Evolutionary conservation across 768 basidiomycete species (phyloP), one percentile per base, ranked within the genome.

Genomic region (Serendipita sp.): DNA sequence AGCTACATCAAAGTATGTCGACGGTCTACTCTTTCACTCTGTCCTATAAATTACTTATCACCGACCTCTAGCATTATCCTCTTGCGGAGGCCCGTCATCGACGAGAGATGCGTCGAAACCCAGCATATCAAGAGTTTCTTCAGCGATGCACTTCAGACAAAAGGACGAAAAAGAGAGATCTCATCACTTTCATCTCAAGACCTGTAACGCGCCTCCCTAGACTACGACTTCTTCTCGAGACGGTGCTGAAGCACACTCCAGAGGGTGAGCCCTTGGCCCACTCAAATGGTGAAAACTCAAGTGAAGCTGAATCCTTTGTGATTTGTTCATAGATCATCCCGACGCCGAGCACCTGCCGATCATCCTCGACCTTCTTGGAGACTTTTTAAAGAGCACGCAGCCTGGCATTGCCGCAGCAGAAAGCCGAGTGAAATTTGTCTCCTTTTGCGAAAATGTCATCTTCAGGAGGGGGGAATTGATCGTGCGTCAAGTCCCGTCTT

Each of bases 401-500:
- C 90, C 90, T 1, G 92, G 92, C 3, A 93, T 95, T 64, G 88
- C 83, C 64, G 88, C 85, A n/a, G 89, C 92, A 0, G 91, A 94
- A 70, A 80, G 82, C 65, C 91, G 91, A 70, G 91, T 93, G 66
- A 91, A 90, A 69, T 84, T 90, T 64, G 89, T 86, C 85, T 82
- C 76, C 61, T 74, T 94, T 2, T 83, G 82, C 66, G 89, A 94
- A 73, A 84, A 80, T 67, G 70, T 95, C 56, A 72, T 81, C 13
- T 89, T 82, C 68, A 82, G 82, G 68, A 83, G 79, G 65, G 90
- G 87, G 24, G 90, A 94, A 71, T 82, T 93, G 17, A 83, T 91
- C 41, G 90, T 90, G 69, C 64, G 83, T 73, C 2, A 24, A n/a
- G 31, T 33, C 48, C n/a, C 14, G 38, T 38, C 7, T 5, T 38